Conservation (phyloP, 208 protist genomes). For the Leishmania major region DNA sequence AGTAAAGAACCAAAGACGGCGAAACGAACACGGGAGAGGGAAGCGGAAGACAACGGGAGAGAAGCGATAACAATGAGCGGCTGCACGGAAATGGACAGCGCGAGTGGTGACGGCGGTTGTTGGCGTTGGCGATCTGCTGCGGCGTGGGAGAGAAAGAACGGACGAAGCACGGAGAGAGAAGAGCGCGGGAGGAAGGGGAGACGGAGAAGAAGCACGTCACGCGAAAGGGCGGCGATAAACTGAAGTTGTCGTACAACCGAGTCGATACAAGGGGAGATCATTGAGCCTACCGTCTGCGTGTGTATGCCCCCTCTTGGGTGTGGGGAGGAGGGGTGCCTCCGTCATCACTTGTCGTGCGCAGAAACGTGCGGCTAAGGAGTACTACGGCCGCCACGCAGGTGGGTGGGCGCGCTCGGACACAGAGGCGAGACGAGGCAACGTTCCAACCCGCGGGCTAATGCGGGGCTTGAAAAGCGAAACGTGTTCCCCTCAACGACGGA, state of each 20-base stretch:
- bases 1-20: not conserved
- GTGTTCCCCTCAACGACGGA: not conserved
- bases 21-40: not conserved
- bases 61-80: not conserved
- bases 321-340: not conserved
- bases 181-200: not conserved
- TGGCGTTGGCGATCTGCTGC: not conserved
- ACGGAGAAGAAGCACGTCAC: not conserved
- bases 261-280: not conserved
- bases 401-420: not conserved
- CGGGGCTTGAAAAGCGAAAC: not conserved
- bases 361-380: conserved; percentile 11
- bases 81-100: not conserved
- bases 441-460: not conserved
- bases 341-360: conserved; percentile 8
- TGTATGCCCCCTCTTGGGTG: not conserved
- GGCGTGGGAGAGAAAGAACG: not conserved
- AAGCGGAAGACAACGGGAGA: not conserved
- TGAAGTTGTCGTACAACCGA: not conserved
- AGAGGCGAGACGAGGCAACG: too few species aligned
- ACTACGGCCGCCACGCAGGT: not conserved
- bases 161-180: not conserved
- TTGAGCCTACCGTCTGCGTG: not conserved
- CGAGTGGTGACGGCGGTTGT: not conserved
- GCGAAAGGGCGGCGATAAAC: too few species aligned